Evolutionary conservation across 768 basidiomycete genomes (phyloP), one percentile per base, ranked within the genome.

Genomic region (Pholiota conissans): DNA sequence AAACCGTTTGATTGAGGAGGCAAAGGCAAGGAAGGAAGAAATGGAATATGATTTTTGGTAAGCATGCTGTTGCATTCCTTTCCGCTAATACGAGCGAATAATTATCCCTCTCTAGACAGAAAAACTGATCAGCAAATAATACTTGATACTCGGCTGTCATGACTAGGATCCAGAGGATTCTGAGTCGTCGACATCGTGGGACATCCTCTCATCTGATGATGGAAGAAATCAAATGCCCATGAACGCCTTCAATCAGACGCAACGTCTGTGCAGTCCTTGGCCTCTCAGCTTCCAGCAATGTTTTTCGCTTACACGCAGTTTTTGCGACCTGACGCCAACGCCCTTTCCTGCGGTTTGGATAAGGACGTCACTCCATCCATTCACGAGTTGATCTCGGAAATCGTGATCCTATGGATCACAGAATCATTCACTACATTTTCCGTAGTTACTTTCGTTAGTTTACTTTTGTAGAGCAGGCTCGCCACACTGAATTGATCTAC

Each of bases 1-100:
- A 11, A 56, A 32, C 22, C 56, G 61, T 3, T 48, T 65, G 10
- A 24, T 34, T 7, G 30, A 53, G 30, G 59, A 57, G 50, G 51
- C 45, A 40, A 51, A 60, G 11, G 55, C 30, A 3, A 51, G 37
- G 20, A 32, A 58, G 32, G 56, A 29, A 14, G 57, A 58, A 39
- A 28, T 46, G 29, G 57, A 61, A 34, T 61, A 47, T 37, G 37
- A 40, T 47, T 47, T 47, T 47, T 30, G 49, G 49, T 50, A 50
- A 34, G 30, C 32, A 32, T 13, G 20, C 5, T 24, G n/a, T 32
- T 13, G 30, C 9, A 16, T n/a, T 48, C 11, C 28, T 27, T 49
- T 27, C 27, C 13, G 13, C 48, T 27, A 29, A 16, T 49, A 26
- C n/a, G n/a, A 24, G 16, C 16, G 48, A 49, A 22, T 26, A 24